Percentiles rank a stretch among this genome's conserved stretches.
Evolutionary conservation across 495 filamentous ascomycete genomes (phyloP).

Genomic region (Aspergillus sclerotiicarbonarius): DNA sequence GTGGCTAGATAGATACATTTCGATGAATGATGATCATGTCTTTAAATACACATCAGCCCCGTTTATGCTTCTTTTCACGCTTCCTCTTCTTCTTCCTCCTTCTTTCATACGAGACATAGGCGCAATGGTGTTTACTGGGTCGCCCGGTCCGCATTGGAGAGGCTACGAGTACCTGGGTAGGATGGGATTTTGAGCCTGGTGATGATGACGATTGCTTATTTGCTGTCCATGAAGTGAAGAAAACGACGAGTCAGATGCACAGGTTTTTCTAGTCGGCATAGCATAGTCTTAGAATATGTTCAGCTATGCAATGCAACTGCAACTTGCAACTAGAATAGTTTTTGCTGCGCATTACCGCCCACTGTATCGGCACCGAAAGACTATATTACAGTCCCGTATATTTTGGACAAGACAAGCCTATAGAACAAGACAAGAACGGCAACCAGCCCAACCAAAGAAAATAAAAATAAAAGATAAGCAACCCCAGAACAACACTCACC

Average conservation of each 20-base stretch:
- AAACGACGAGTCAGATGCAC: not conserved
- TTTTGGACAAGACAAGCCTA: not conserved
- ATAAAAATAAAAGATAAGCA: not conserved
- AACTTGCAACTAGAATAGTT: no score
- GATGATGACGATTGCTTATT: not conserved
- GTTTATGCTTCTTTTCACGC: slow-evolving; percentile 2
- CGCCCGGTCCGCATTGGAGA: slow-evolving; percentile 5
- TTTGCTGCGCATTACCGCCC: no score
- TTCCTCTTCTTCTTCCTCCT: slow-evolving; percentile 1
- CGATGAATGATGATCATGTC: slow-evolving; percentile 7
- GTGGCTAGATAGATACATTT: slow-evolving; percentile 48
- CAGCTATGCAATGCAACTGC: no score
- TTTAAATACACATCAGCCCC: not conserved
- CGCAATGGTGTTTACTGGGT: slow-evolving; percentile 16
- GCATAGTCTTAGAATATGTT: no score
- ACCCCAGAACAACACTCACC: not conserved
- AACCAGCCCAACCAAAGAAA: no score
- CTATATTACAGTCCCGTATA: slow-evolving; percentile 3
- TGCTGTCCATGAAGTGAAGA: not conserved
- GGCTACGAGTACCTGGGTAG: not conserved
- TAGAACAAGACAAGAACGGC: slow-evolving; percentile 1
- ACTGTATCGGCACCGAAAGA: not conserved
- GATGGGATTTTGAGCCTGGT: not conserved
- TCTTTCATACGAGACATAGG: slow-evolving; percentile 8
- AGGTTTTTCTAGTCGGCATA: no score